Base-by-base conservation (phyloP, 2,329 filamentous ascomycete species). In the Cladosporium sp. region DNA sequence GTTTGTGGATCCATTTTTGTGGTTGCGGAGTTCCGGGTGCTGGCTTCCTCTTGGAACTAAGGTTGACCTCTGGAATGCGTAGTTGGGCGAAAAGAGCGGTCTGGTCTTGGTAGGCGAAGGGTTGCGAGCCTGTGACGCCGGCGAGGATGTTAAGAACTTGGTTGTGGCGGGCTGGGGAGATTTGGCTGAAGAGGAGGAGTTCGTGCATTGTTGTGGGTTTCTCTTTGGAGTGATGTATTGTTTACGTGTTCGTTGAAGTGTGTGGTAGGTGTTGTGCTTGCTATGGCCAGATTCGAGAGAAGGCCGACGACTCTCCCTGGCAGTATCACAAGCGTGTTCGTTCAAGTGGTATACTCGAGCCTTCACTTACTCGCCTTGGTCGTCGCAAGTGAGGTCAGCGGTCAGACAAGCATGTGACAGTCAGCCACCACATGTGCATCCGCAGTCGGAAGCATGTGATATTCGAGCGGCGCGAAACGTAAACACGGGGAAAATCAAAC, bases 61-160 rank as follows among this genome's bases (percentile, higher is more conserved):
- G 58, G 11, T 66, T 63, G 3, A 57, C 63, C 32, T 70, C 68
- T 51, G 60, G 60, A 18, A 34, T n/a, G 34, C 60, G 60, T n/a
- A 63, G 32, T 53, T 59, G 30, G 30, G 68, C 54, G 66, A 69
- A 59, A 39, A 66, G 51, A 75, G 70, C 67, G 76, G 74, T 48
- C 74, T 75, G 71, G 74, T 77, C 25, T 73, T 76, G 69, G 76
- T 65, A 65, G 18, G 79, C 78, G 70, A 81, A 80, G 46, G 87
- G 87, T 73, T 88, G 86, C 81, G 86, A 86, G 70, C 84, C 85
- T 58, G 86, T 83, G 64, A 88, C 76, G 61, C 87, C 87, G 46
- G 86, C 83, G 56, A 89, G 80, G 70, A 89, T 85, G 72, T 86
- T 84, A 63, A 88, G 78, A 21, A 88, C 80, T 75, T 86, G 86